These are phyloP conservation scores for Straminergon stramineum DNA, from an alignment of 225 moss, liverwort and hornwort genomes.

Conservation along the genomic window DNA sequence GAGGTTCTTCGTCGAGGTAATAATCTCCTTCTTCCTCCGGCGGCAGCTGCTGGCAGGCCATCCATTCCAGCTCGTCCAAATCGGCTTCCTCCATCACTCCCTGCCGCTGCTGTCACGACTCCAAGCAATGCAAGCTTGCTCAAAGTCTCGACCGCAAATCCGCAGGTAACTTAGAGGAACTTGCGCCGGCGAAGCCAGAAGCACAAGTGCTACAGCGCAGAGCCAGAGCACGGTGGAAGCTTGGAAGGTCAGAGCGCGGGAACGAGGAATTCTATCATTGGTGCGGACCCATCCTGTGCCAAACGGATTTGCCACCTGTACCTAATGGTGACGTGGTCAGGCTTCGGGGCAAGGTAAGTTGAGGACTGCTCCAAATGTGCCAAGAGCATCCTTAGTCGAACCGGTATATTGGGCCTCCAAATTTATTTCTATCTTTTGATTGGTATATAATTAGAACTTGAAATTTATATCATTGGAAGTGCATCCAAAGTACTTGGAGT, in stretches of 20 bases:
- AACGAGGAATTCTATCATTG: not conserved
- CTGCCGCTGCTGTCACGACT: not conserved
- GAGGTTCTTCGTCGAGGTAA: constrained; percentile 18
- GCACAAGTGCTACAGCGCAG: not conserved
- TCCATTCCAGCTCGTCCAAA: constrained; percentile 80
- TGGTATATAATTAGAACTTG: no score
- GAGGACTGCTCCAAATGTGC: not conserved
- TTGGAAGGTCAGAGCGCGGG: not conserved
- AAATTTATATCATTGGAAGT: not conserved
- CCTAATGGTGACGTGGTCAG: not conserved
- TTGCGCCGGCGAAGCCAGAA: not conserved
- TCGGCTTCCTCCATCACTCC: constrained; percentile 75
- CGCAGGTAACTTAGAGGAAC: not conserved
- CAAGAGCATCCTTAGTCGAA: not conserved
- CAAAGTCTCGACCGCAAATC: not conserved
- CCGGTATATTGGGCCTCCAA: not conserved
- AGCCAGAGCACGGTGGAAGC: not conserved
- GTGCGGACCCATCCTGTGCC: not conserved
- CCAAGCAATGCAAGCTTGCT: not conserved
- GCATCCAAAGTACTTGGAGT: no score
- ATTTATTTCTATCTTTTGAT: not conserved
- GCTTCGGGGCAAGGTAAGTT: no score
- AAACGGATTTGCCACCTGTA: not conserved
- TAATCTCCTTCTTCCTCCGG: constrained; percentile 33
- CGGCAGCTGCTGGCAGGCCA: constrained; percentile 58